These are phyloP conservation scores for Cinnamomum chago DNA, from an alignment of 164 flowering plant genomes.

Conservation along the genomic window DNA sequence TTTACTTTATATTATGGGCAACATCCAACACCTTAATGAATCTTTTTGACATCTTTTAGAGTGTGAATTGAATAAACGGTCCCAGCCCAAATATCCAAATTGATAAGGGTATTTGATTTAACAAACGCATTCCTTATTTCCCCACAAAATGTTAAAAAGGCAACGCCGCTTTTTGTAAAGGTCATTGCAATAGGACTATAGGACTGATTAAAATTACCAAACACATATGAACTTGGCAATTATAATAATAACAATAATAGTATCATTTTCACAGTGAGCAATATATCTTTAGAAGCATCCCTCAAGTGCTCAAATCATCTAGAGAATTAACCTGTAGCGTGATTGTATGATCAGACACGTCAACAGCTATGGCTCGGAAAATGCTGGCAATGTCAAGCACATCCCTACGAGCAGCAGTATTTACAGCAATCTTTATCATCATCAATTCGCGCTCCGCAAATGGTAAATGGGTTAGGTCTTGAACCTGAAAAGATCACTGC, in stretches of 20 bases:
- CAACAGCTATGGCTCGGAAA: constrained; percentile 92
- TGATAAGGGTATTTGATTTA: neutral
- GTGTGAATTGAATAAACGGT: neutral
- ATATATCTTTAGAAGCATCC: too few relatives aligned
- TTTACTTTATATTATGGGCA: too few relatives aligned
- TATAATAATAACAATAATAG: too few relatives aligned
- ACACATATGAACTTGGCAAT: too few relatives aligned
- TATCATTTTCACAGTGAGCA: neutral
- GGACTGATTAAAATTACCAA: too few relatives aligned
- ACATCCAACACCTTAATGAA: neutral
- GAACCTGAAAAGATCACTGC: constrained; percentile 51
- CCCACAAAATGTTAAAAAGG: too few relatives aligned
- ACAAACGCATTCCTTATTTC: too few relatives aligned
- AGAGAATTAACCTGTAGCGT: constrained; percentile 67
- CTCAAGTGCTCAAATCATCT: neutral
- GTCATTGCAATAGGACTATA: too few relatives aligned
- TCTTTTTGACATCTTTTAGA: neutral
- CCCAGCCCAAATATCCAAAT: neutral
- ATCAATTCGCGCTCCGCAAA: constrained; percentile 95
- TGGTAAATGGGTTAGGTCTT: constrained; percentile 79
- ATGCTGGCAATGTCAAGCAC: constrained; percentile 93
- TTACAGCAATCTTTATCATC: constrained; percentile 91
- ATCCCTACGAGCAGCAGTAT: constrained; percentile 80
- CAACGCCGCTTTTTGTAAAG: too few relatives aligned
- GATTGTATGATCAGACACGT: constrained; percentile 93